Conservation (phyloP, 1,284 basidiomycete species). For the Melampsora americana region DNA sequence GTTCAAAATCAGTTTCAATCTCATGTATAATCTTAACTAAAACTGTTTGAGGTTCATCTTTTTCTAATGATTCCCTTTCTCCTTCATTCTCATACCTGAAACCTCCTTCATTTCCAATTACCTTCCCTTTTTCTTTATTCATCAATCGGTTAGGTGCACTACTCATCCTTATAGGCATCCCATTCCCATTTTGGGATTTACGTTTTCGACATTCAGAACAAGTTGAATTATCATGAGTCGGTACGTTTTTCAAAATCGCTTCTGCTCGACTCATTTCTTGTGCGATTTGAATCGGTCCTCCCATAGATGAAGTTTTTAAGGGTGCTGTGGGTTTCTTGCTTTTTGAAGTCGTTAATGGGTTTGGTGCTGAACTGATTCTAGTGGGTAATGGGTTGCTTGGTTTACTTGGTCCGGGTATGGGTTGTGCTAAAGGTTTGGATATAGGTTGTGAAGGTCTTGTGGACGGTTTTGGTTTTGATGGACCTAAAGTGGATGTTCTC, state of each 20-base stretch:
- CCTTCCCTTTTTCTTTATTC: conserved; percentile 21
- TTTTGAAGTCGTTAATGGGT: not conserved
- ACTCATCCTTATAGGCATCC: not conserved
- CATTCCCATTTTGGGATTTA: not conserved
- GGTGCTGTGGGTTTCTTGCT: not conserved
- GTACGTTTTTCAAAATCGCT: conserved; percentile 33
- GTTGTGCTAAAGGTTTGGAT: not conserved
- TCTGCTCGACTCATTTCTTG: conserved; percentile 35
- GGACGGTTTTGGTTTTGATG: not conserved
- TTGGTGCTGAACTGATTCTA: not conserved
- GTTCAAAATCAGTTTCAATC: conserved; percentile 38
- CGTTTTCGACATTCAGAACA: conserved; percentile 37
- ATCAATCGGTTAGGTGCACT: not conserved
- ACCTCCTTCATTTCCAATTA: conserved; percentile 9
- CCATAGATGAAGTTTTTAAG: conserved; percentile 1
- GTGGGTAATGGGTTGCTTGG: not conserved
- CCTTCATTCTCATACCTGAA: no score
- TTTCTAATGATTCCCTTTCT: not conserved
- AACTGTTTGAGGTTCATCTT: conserved; percentile 13
- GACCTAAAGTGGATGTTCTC: not conserved
- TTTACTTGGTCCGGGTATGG: not conserved
- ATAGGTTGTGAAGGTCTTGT: not conserved
- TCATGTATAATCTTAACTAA: conserved; percentile 31
- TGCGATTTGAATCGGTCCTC: not conserved
- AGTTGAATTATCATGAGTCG: conserved; percentile 34